Base-by-base conservation (phyloP, 2,329 filamentous ascomycete genomes). In the Colletotrichum lupini region DNA sequence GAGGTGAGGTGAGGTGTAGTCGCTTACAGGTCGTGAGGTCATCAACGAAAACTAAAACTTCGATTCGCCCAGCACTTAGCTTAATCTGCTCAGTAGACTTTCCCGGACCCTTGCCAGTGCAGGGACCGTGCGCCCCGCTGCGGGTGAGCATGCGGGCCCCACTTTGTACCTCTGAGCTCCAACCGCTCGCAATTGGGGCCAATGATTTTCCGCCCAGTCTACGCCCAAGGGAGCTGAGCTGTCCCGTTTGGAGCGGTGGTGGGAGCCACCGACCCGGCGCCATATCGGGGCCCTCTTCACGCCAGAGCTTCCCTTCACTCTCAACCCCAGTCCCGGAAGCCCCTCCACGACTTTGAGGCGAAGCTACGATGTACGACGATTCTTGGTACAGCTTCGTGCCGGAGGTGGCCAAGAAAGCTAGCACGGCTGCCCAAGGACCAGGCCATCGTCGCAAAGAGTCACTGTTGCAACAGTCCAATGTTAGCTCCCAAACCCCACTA, bases 351-450 rank as follows among this genome's bases (percentile, higher is more conserved):
- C 42, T 22, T 32, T 32, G 6, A 24, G 32, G 37, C 14, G 12
- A 63, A 9, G 30, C 22, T 28, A 85, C 76, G 77, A 95, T 95
- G 93, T 94, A 94, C 82, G 94, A 96, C 83, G 94, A 96, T 82
- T 91, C 93, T 35, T 96, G 94, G 93, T 95, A 95, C 84, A 94
- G 89, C 80, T 92, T 94, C 79, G 90, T 94, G 76, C 89, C 93
- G 30, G 90, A 92, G 68, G 83, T 89, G 67, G 84, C 87, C 75
- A 88, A 87, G 77, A 85, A 85, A 73, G 83, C 84, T n/a, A 78
- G 84, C 56, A 82, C 85, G 28, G 83, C 86, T 53, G 79, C 78
- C 37, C 83, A 86, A 69, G 78, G 83, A 60, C 77, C 86, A 57
- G 88, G 87, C 63, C 93, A 93, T 79, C 89, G 88, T 76, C 90